Conservation (phyloP, 2,329 filamentous ascomycete genomes). For the Didymella exigua region DNA sequence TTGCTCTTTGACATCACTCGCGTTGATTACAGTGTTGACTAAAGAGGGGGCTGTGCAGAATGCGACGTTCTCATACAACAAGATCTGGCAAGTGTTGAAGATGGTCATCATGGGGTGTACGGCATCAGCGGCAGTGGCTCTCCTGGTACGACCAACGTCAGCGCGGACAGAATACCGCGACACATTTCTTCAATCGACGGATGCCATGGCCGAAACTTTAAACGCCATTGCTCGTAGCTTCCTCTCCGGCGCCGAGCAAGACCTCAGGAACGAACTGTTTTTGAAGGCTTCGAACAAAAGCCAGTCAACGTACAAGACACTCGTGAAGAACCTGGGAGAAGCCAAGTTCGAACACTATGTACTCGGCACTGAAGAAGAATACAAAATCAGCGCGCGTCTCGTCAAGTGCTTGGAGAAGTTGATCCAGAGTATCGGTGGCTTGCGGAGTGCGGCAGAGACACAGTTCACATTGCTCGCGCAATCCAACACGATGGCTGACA, state of each 20-base stretch:
- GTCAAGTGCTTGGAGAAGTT: conserved; percentile 84
- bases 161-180: conserved; percentile 75
- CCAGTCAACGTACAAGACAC: conserved; percentile 68
- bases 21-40: conserved; percentile 86
- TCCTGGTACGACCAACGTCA: conserved; percentile 78
- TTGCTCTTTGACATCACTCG: conserved; percentile 83
- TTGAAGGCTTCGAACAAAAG: conserved; percentile 66
- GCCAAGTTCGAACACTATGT: conserved; percentile 89
- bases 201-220: conserved; percentile 79
- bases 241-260: conserved; percentile 78
- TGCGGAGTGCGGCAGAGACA: conserved; percentile 85
- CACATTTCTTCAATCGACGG: conserved; percentile 75
- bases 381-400: conserved; percentile 76
- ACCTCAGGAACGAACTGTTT: conserved; percentile 72
- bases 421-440: conserved; percentile 85
- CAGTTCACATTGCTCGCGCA: conserved; percentile 86
- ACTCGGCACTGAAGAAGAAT: conserved; percentile 77
- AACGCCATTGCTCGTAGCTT: conserved; percentile 83
- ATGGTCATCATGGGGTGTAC: conserved; percentile 63
- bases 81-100: conserved; percentile 72
- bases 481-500: conserved; percentile 37
- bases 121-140: conserved; percentile 58
- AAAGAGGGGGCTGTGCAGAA: conserved; percentile 88
- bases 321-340: conserved; percentile 80
- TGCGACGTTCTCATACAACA: conserved; percentile 79